Evolutionary conservation across 148 eudicot genomes (phyloP), one percentile per base, ranked within the genome.

Genomic region (Silene latifolia): DNA sequence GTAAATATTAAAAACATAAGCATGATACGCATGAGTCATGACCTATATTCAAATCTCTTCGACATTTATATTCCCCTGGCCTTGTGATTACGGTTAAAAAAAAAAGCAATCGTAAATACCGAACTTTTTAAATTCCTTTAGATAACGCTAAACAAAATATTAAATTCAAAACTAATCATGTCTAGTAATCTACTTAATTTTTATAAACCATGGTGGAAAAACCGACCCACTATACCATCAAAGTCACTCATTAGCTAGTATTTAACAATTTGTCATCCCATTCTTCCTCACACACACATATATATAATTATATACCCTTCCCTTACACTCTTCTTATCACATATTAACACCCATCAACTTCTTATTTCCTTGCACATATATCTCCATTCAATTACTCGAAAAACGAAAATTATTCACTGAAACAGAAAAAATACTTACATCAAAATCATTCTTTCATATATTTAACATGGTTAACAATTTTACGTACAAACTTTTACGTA

Each of bases 171-270:
- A n/a, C n/a, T n/a, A n/a, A n/a, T n/a, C 24, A 66, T 14, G 17
- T 15, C n/a, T 27, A 64, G 15, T 9, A n/a, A n/a, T n/a, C n/a
- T n/a, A n/a, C n/a, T 32, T 3, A 18, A 8, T 7, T 42, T 35
- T 18, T 39, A 66, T 66, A 66, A 42, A 35, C 51, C 70, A 67
- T 27, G 24, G 53, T 42, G 14, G 4, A 25, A 42, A 19, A 67
- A 51, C 4, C 9, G 17, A 13, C 56, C 56, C 17, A 51, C 18
- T 9, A 51, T 51, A 51, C 4, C 4, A 47, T 63, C 42, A 74
- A 44, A 63, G 20, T 59, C 68, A 63, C 69, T 77, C 58, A 72
- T 67, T 74, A 79, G 67, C 53, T 73, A 24, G n/a, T n/a, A n/a
- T n/a, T n/a, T n/a, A n/a, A n/a, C 19, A 67, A 48, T 35, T 51